Evolutionary conservation across 2,329 filamentous ascomycete species (phyloP).

Genomic region (Fusarium sp.): DNA sequence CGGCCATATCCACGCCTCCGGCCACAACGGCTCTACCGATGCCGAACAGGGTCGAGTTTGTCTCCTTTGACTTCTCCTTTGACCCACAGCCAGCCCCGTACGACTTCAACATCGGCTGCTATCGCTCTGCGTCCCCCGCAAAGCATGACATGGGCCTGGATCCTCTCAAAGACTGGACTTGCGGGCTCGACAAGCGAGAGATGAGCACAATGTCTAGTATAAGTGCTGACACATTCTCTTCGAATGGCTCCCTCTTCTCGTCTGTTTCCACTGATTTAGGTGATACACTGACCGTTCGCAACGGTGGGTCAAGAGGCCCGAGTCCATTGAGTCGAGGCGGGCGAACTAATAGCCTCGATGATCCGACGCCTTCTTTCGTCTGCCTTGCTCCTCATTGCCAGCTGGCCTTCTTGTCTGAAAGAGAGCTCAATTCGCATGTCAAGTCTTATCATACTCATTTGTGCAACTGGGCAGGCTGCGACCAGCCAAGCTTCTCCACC

Average conservation of each 20-base stretch:
- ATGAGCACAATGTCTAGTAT: slow-evolving; percentile 40
- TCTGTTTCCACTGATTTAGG: slow-evolving; percentile 46
- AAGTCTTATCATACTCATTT: slow-evolving; percentile 47
- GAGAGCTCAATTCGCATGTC: slow-evolving; percentile 43
- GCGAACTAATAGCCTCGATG: slow-evolving; percentile 24
- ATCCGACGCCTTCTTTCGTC: slow-evolving; percentile 34
- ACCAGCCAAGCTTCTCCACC: slow-evolving; percentile 51
- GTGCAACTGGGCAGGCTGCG: slow-evolving; percentile 56
- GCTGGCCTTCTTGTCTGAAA: slow-evolving; percentile 39
- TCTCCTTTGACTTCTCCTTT: not conserved
- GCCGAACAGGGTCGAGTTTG: not conserved
- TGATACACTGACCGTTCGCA: slow-evolving; percentile 37
- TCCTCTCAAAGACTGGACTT: slow-evolving; percentile 14
- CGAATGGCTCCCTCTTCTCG: slow-evolving; percentile 47
- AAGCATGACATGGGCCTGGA: slow-evolving; percentile 24
- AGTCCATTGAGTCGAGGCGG: slow-evolving; percentile 39
- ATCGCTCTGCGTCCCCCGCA: slow-evolving; percentile 28
- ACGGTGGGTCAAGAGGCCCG: slow-evolving; percentile 35
- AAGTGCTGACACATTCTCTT: slow-evolving; percentile 46
- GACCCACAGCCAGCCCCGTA: slow-evolving; percentile 1
- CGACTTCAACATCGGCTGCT: slow-evolving; percentile 20
- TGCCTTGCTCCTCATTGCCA: slow-evolving; percentile 47
- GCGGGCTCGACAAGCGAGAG: slow-evolving; percentile 17
- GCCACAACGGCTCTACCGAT: not conserved
- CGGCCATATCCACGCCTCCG: slow-evolving; percentile 17